These are phyloP conservation scores for Penicillium canescens DNA, from an alignment of 495 filamentous ascomycete genomes.

Conservation along the genomic window DNA sequence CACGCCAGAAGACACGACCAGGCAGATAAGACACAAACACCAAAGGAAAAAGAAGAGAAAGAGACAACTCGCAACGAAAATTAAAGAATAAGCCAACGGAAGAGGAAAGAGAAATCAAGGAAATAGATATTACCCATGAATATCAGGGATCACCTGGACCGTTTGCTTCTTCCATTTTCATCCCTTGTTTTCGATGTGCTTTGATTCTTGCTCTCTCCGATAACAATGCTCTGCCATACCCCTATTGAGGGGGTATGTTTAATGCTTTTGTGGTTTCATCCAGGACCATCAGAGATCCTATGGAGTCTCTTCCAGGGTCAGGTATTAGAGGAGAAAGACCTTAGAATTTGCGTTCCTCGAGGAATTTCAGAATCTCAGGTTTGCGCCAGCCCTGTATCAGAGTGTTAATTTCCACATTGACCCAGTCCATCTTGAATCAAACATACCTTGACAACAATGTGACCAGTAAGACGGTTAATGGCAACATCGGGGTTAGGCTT, in stretches of 20 bases:
- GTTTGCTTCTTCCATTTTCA: slow-evolving; percentile 7
- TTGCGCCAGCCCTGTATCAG: slow-evolving; percentile 50
- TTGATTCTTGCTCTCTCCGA: slow-evolving; percentile 10
- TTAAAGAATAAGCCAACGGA: slow-evolving; percentile 22
- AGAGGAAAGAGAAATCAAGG: slow-evolving; percentile 14
- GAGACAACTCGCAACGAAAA: slow-evolving; percentile 16
- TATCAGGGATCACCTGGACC: slow-evolving; percentile 3
- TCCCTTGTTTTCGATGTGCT: slow-evolving; percentile 9
- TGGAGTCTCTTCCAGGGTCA: slow-evolving; percentile 1
- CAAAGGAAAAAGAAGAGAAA: slow-evolving; percentile 13
- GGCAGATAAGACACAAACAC: slow-evolving; percentile 8
- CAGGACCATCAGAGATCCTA: not conserved
- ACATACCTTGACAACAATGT: slow-evolving; percentile 64
- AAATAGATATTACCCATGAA: slow-evolving; percentile 12
- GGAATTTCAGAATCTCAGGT: slow-evolving; percentile 48
- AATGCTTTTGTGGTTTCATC: slow-evolving; percentile 1
- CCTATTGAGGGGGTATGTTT: slow-evolving; percentile 2
- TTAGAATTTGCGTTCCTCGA: slow-evolving; percentile 50
- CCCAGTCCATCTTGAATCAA: not conserved
- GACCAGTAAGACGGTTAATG: slow-evolving; percentile 61
- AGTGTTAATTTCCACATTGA: not conserved
- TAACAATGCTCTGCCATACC: slow-evolving; percentile 10
- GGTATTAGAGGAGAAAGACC: slow-evolving; percentile 5
- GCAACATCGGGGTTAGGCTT: slow-evolving; percentile 41
- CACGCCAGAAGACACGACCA: slow-evolving; percentile 12